Evolutionary conservation across 2,329 filamentous ascomycete species (phyloP).

Genomic region (Hyphodiscus sp.): DNA sequence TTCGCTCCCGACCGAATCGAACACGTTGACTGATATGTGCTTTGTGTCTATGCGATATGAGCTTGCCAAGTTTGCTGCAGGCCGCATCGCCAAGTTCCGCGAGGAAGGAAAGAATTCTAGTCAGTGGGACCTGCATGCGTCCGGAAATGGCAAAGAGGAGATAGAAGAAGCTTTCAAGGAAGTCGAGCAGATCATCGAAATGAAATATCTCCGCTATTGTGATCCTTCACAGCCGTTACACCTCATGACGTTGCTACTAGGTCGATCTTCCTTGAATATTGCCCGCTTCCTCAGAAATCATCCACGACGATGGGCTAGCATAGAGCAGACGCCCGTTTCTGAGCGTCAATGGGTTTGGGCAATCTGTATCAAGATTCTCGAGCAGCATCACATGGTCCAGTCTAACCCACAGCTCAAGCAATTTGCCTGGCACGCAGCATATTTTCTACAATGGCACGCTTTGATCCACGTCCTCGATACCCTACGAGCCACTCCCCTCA

Average conservation of each 20-base stretch:
- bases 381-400: conserved; percentile 31
- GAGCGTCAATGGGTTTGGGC: conserved; percentile 29
- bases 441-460: conserved; percentile 31
- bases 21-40: conserved; percentile 51
- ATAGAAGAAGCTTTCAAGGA: conserved; percentile 15
- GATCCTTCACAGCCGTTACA: conserved; percentile 34
- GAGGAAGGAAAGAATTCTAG: conserved; percentile 2
- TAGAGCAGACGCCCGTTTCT: conserved; percentile 23
- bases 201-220: conserved; percentile 34
- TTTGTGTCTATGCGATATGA: conserved; percentile 51
- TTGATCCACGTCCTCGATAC: conserved; percentile 33
- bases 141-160: neutral
- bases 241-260: conserved; percentile 16
- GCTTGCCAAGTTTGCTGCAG: conserved; percentile 37
- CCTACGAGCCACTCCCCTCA: conserved; percentile 29
- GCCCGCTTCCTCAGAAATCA: conserved; percentile 21
- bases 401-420: conserved; percentile 27
- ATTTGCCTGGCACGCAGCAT: conserved; percentile 31
- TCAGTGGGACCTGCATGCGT: neutral
- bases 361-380: conserved; percentile 26
- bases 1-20: conserved; percentile 35
- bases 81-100: conserved; percentile 2
- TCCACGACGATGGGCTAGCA: conserved; percentile 28
- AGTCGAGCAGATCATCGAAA: conserved; percentile 34
- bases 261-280: conserved; percentile 9